phyloP scores from a whole-genome alignment of 2,329 filamentous ascomycete species.

The Didymella segeticola region DNA sequence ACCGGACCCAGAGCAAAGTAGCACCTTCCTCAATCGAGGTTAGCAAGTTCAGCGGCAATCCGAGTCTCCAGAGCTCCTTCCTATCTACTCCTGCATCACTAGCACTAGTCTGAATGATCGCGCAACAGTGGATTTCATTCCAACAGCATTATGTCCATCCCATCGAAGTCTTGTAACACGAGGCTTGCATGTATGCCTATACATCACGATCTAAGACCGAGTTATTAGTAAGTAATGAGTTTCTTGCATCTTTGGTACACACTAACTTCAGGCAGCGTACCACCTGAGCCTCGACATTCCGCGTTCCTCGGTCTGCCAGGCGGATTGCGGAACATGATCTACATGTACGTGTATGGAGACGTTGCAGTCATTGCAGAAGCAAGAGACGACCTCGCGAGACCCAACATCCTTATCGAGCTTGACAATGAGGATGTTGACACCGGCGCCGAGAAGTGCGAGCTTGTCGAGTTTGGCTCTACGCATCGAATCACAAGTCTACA shows the following conservation, averaged over 20 bases:
- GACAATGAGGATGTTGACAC: background rate
- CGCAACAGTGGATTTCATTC: background rate
- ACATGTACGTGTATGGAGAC: background rate
- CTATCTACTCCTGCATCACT: background rate
- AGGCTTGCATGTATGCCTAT: background rate
- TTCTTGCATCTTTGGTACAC: background rate
- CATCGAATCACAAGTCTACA: background rate
- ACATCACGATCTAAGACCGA: background rate
- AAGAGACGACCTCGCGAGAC: background rate
- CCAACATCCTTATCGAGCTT: background rate
- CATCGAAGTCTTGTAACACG: background rate
- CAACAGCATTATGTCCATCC: background rate
- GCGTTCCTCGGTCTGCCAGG: background rate
- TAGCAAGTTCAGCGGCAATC: background rate
- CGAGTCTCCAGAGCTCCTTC: background rate
- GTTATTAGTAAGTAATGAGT: background rate
- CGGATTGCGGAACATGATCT: background rate
- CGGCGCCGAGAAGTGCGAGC: background rate
- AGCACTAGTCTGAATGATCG: background rate
- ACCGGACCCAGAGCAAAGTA: background rate
- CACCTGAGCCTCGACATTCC: background rate
- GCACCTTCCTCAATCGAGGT: background rate
- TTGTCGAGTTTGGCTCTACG: slow-evolving; percentile 15
- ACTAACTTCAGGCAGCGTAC: background rate
- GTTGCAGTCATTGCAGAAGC: background rate